These are phyloP conservation scores for Penstemon eatonii DNA, from an alignment of 257 asterid species.

Conservation along the genomic window DNA sequence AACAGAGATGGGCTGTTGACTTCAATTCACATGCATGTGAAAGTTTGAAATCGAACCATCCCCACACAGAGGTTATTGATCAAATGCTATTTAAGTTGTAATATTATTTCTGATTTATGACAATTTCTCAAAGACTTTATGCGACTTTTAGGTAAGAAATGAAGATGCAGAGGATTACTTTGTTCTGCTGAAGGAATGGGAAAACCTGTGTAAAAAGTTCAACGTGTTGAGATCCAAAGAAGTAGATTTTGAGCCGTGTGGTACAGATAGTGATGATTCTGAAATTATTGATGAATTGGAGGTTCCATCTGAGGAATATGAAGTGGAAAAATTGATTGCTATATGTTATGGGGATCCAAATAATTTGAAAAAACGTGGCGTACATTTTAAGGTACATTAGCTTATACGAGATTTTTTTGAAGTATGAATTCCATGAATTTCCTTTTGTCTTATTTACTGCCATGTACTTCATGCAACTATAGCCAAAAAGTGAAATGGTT, in stretches of 20 bases:
- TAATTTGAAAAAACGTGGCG: slow-evolving; percentile 13
- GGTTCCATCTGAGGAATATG: slow-evolving; percentile 32
- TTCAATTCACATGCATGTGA: slow-evolving; percentile 40
- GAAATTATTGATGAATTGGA: slow-evolving; percentile 25
- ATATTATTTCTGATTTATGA: background rate
- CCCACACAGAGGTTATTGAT: slow-evolving; percentile 37
- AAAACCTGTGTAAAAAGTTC: slow-evolving; percentile 37
- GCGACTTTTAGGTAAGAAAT: slow-evolving; percentile 41
- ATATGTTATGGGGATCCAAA: slow-evolving; percentile 53
- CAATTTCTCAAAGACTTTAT: background rate
- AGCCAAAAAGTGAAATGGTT: no score
- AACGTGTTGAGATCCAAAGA: slow-evolving; percentile 19
- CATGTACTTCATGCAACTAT: no score
- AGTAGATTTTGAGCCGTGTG: slow-evolving; percentile 2
- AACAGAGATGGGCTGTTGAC: slow-evolving; percentile 39
- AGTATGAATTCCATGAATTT: no score
- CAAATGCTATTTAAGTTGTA: background rate
- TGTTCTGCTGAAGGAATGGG: slow-evolving; percentile 42
- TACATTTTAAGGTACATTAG: slow-evolving; percentile 41
- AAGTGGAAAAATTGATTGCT: slow-evolving; percentile 40
- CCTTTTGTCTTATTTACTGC: no score
- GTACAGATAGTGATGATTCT: slow-evolving; percentile 19
- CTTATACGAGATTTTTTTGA: background rate
- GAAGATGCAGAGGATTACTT: slow-evolving; percentile 41
- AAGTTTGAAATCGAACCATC: slow-evolving; percentile 47